Base-by-base conservation (phyloP, 139 green algal species). In the Edaphochlamys debaryana region DNA sequence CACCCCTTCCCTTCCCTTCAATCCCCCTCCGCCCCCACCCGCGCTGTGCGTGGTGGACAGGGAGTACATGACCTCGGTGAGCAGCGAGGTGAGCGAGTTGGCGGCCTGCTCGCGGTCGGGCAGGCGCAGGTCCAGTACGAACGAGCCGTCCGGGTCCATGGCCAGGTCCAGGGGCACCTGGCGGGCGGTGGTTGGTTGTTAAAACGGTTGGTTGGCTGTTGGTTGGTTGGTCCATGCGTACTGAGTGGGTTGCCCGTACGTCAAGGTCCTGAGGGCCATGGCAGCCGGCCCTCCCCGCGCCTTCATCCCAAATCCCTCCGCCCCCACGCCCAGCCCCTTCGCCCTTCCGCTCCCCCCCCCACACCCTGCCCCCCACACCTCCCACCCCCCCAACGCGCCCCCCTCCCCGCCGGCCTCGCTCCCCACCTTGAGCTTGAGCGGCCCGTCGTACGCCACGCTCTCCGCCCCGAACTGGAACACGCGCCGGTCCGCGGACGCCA, bases 391-490 rank as follows among this genome's bases (percentile, higher is more conserved):
- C n/a, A n/a, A n/a, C n/a, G n/a, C 56, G 60, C 40, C 74, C 37
- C 30, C 68, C 40, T 13, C 25, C 17, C 17, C 58, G 58, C 40
- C 37, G 56, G 38, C 58, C 34, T 54, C 36, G 54, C 72, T 37
- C 4, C 37, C 69, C 56, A 92, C 84, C 80, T 88, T 45, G 25
- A 93, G 75, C 70, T 90, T 74, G 52, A 95, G 80, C 27, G 94
- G 94, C 0, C 94, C 94, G 70, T 97, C 94, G 80, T 96, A 97
- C 20, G 79, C 67, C 17, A 89, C 74, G 25, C 87, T 84, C 79
- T 96, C 94, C 15, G 69, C 82, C 0, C 82, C 89, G 37, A 86
- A 50, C 36, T 87, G 79, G 67, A 90, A 95, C 48, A 79, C 91
- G 56, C 82, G 58, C 25, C 67, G 48, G 82, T 96, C 91, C 22